These are phyloP conservation scores for Posidonia oceanica DNA, from an alignment of 116 monocot genomes.

Conservation along the genomic window DNA sequence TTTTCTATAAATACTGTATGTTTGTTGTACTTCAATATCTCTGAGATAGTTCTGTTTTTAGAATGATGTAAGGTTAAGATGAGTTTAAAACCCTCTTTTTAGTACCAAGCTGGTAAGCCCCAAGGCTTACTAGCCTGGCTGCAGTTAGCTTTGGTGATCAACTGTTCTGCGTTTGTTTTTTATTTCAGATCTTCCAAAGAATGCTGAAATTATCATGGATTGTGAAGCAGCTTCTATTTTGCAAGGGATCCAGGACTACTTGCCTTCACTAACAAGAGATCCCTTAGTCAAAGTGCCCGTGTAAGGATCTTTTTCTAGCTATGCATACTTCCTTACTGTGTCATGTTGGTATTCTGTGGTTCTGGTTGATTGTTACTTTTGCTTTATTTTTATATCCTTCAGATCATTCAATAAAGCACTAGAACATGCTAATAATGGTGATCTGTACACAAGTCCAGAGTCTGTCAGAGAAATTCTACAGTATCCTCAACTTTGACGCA, in stretches of 20 bases:
- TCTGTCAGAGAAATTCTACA: slow-evolving; percentile 48
- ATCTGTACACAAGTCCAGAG: slow-evolving; percentile 32
- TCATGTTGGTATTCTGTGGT: not conserved
- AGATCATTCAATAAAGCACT: slow-evolving; percentile 70
- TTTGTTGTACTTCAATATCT: no score
- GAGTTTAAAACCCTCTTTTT: no score
- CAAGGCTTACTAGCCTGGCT: no score
- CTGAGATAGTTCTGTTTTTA: no score
- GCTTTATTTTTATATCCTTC: slow-evolving; percentile 5
- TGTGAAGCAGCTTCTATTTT: slow-evolving; percentile 67
- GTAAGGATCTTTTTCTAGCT: slow-evolving; percentile 15
- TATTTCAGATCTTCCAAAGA: slow-evolving; percentile 50
- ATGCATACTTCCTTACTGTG: not conserved
- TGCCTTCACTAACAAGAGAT: slow-evolving; percentile 51
- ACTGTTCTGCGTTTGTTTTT: not conserved
- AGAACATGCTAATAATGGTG: slow-evolving; percentile 38
- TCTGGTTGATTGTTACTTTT: not conserved
- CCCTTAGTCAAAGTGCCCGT: slow-evolving; percentile 61
- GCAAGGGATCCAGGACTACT: slow-evolving; percentile 65
- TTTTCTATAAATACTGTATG: no score
- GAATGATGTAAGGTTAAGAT: no score
- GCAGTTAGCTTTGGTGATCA: no score
- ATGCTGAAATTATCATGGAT: slow-evolving; percentile 60
- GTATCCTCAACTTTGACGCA: slow-evolving; percentile 49
- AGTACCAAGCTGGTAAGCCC: no score